Evolutionary conservation across 768 basidiomycete genomes (phyloP).

Genomic region (Lyophyllum atratum): DNA sequence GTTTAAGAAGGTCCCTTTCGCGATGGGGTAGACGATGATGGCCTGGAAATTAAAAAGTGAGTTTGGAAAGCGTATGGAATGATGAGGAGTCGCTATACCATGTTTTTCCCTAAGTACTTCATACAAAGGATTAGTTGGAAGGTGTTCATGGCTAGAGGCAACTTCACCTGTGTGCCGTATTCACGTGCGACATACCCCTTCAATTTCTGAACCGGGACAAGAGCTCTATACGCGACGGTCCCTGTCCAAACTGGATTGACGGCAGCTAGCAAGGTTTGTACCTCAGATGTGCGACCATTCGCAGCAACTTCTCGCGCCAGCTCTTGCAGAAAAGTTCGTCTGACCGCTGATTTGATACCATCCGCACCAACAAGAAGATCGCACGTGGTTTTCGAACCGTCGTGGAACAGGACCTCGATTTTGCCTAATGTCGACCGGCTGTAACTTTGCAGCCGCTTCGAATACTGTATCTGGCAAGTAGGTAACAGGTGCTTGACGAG

Average conservation of each 20-base stretch:
- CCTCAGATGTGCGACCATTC: conserved; percentile 8
- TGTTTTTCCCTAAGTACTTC: conserved; percentile 34
- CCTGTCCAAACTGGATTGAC: conserved; percentile 44
- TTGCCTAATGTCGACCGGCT: conserved; percentile 21
- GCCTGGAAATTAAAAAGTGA: conserved; percentile 27
- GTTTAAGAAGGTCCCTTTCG: conserved; percentile 36
- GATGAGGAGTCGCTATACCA: conserved; percentile 18
- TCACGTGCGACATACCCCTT: conserved; percentile 4
- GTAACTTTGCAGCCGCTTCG: conserved; percentile 46
- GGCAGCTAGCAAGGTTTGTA: conserved; percentile 10
- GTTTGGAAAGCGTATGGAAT: conserved; percentile 3
- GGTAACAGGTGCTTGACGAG: conserved; percentile 41
- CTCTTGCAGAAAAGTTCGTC: conserved; percentile 24
- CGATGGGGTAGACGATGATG: conserved; percentile 40
- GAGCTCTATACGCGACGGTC: conserved; percentile 35
- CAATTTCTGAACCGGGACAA: conserved; percentile 30
- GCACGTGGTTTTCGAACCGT: conserved; percentile 46
- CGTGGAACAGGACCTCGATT: conserved; percentile 39
- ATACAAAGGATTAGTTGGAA: background rate
- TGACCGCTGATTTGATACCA: conserved; percentile 37
- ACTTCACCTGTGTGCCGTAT: conserved; percentile 24
- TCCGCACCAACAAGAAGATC: conserved; percentile 49
- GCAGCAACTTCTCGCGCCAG: conserved; percentile 7
- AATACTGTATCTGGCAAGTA: conserved; percentile 34
- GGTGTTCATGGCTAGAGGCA: no score